Evolutionary conservation across 441 rosid species (phyloP), one percentile per base, ranked within the genome.

Genomic region (Iberis amara): DNA sequence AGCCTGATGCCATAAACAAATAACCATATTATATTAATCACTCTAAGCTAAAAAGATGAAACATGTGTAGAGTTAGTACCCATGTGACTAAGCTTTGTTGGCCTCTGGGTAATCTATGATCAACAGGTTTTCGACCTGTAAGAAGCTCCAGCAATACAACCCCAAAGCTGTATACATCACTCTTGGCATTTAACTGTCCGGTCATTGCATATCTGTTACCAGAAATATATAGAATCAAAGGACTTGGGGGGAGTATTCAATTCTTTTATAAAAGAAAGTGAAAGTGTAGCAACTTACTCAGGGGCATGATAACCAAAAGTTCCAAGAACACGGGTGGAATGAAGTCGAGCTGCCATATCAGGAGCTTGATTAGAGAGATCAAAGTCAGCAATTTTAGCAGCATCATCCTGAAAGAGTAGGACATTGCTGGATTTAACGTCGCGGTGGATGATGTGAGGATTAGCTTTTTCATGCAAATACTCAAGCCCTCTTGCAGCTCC

Each of bases 401-500:
- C 81, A 79, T 85, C 96, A 38, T 83, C 82, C 54, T 83, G 79
- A 61, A 80, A 83, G 53, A 78, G 75, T 27, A 78, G 61, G 45
- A 83, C 90, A 68, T 80, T 83, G 79, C 82, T 78, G 38, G 86
- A 83, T 67, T 80, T 80, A 3, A 83, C 75, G 62, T 78, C 90
- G 1, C 86, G 80, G 69, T 83, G 86, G 57, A 80, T 75, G 48
- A 80, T 76, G 65, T 60, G 78, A 50, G 90, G 82, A 47, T 68
- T 68, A 47, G 96, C 85, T 66, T 78, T 80, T 52, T 83, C 90
- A 38, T 83, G 90, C 51, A 80, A 64, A 60, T 80, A 78, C 53
- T 78, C 84, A 4, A 82, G 89, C 51, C 86, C 89, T 72, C 72
- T 76, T 11, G 86, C 90, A 65, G 90, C 86, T 50, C 86, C 86